Evolutionary conservation across 257 asterid genomes (phyloP).

Genomic region (Penstemon newberryi): DNA sequence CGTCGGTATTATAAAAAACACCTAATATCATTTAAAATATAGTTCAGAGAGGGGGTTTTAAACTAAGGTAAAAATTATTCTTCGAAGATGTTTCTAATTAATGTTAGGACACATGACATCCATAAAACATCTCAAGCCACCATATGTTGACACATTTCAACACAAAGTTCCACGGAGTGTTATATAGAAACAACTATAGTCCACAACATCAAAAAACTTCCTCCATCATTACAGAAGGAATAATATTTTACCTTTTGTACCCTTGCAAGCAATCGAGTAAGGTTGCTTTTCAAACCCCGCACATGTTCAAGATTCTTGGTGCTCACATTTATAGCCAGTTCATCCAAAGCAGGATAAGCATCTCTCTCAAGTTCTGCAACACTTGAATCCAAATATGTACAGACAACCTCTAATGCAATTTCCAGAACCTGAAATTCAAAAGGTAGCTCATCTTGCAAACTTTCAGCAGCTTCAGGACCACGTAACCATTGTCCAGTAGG

Average conservation of each 20-base stretch:
- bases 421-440: conserved; percentile 98
- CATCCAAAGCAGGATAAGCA: conserved; percentile 96
- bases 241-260: conserved; percentile 77
- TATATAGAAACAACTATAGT: neutral
- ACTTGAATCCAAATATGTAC: conserved; percentile 72
- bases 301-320: conserved; percentile 93
- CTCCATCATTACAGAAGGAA: conserved; percentile 17
- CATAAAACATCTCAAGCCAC: conserved; percentile 16
- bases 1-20: too few species aligned
- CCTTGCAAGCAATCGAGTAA: conserved; percentile 87
- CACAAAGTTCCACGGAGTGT: conserved; percentile 6
- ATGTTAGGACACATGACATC: neutral
- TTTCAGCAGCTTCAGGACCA: conserved; percentile 70
- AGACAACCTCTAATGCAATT: conserved; percentile 91
- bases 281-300: conserved; percentile 89
- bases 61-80: too few species aligned
- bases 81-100: neutral
- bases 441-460: conserved; percentile 86
- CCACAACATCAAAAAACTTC: neutral
- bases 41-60: too few species aligned
- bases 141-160: conserved; percentile 8
- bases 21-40: neutral
- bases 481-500: conserved; percentile 62
- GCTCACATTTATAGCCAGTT: conserved; percentile 89
- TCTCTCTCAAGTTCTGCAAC: conserved; percentile 89